phyloP scores from a whole-genome alignment of 805 yeast genomes.

The Candida insectorum region DNA sequence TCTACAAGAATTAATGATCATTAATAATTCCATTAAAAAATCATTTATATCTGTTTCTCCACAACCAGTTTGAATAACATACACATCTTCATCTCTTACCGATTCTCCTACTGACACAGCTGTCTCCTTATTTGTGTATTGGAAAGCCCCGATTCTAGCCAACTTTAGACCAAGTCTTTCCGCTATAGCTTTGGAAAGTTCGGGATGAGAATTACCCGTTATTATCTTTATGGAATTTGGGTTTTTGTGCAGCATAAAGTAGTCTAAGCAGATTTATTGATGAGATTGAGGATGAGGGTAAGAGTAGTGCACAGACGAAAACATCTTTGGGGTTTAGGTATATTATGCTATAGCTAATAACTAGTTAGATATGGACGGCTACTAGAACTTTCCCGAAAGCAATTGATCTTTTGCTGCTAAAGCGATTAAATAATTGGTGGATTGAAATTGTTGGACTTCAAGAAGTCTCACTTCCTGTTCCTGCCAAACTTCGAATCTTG shows the following conservation, averaged over 20 bases:
- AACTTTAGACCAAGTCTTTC: conserved; percentile 60
- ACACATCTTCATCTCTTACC: conserved; percentile 81
- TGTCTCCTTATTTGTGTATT: conserved; percentile 84
- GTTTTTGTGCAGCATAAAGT: conserved; percentile 9
- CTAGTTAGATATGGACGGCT: no score
- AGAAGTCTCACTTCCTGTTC: no score
- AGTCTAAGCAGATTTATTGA: no score
- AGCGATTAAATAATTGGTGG: no score
- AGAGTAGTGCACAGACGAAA: no score
- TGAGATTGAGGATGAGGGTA: no score
- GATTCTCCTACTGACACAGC: conserved; percentile 78
- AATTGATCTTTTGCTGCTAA: no score
- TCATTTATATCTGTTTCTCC: conserved; percentile 74
- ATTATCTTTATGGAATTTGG: conserved; percentile 48
- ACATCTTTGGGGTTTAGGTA: no score
- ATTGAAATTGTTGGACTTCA: no score
- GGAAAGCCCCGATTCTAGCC: conserved; percentile 76
- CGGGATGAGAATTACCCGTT: conserved; percentile 78
- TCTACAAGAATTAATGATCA: conserved; percentile 79
- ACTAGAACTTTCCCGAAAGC: no score
- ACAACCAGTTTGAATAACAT: conserved; percentile 74
- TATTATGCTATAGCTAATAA: no score
- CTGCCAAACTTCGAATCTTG: no score
- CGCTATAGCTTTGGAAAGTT: conserved; percentile 71
- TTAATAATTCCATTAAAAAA: conserved; percentile 66